A percentile compares a stretch with the other conserved stretches of the same genome.
phyloP scores from a whole-genome alignment of 345 rosid species.

The Eucalyptus paniculata region DNA sequence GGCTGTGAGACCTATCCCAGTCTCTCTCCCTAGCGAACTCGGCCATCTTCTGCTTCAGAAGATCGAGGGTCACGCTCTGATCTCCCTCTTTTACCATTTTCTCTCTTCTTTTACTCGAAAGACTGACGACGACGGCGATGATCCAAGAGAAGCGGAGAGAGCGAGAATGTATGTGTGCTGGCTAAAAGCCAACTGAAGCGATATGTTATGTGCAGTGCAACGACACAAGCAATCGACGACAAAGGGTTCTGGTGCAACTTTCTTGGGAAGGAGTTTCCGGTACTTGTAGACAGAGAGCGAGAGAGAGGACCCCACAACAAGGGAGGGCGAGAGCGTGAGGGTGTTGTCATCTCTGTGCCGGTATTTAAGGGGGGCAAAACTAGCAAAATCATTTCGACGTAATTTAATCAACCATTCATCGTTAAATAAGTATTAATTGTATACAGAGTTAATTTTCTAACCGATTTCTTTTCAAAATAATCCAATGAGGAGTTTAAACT shows the following conservation, averaged over 20 bases:
- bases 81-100: constrained; percentile 3
- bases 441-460: background rate
- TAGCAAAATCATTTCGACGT: background rate
- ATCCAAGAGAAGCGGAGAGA: background rate
- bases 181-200: background rate
- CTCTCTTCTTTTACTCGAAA: background rate
- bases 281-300: background rate
- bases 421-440: background rate
- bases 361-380: background rate
- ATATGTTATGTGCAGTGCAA: background rate
- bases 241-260: background rate
- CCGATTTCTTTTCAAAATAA: background rate
- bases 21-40: constrained; percentile 73
- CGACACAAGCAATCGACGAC: background rate
- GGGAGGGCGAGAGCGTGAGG: background rate
- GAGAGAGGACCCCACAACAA: background rate
- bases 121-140: background rate
- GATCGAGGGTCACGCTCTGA: constrained; percentile 46
- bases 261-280: background rate
- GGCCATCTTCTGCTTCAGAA: constrained; percentile 59
- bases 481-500: background rate
- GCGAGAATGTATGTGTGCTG: background rate
- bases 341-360: background rate
- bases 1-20: constrained; percentile 89
- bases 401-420: background rate